phyloP scores from a whole-genome alignment of 2,329 filamentous ascomycete species.

The Talaromyces amestolkiae region DNA sequence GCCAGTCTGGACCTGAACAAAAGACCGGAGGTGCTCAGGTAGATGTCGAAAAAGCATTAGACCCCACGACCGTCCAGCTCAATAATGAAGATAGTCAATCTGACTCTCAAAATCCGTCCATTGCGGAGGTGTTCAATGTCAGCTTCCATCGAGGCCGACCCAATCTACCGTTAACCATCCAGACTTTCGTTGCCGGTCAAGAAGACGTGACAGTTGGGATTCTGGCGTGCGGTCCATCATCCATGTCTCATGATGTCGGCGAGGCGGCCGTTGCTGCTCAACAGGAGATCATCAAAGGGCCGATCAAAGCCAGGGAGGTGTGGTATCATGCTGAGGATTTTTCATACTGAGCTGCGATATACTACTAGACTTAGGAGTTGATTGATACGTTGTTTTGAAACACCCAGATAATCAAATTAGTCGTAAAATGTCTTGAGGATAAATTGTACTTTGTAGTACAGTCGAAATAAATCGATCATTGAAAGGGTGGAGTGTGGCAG shows the following conservation, averaged over 20 bases:
- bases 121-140: not conserved
- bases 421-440: not conserved
- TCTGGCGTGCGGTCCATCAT: constrained; percentile 46
- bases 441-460: not conserved
- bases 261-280: constrained; percentile 49
- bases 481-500: not conserved
- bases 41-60: constrained; percentile 1
- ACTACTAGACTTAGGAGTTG: no score
- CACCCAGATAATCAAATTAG: not conserved
- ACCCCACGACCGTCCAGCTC: not conserved
- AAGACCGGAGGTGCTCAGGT: not conserved
- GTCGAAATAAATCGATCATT: not conserved
- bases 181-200: not conserved
- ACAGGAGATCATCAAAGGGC: constrained; percentile 33
- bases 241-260: constrained; percentile 50
- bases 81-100: constrained; percentile 16
- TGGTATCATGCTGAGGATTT: constrained; percentile 52
- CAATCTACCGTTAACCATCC: constrained; percentile 2
- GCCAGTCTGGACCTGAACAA: not conserved
- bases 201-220: constrained; percentile 24
- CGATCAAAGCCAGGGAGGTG: constrained; percentile 32
- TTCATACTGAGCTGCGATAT: constrained; percentile 22
- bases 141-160: constrained; percentile 6
- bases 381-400: no score
- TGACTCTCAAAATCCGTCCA: not conserved